A percentile compares a stretch with the other conserved stretches of the same genome.
phyloP scores from a whole-genome alignment of 306 rosid species.

The Aeschynomene evenia region DNA sequence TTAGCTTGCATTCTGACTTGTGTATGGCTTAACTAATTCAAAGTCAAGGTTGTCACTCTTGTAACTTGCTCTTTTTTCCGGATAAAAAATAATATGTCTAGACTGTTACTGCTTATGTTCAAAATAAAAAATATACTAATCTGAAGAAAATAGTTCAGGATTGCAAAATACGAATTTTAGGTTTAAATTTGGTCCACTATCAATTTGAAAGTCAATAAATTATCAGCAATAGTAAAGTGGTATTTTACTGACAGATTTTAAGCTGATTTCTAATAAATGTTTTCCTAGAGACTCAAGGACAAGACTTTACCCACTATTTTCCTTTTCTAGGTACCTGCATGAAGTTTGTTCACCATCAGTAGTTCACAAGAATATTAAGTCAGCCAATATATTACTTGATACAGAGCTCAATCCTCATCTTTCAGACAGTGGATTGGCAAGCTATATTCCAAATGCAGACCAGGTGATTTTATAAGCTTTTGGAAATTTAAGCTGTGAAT shows the following conservation, averaged over 20 bases:
- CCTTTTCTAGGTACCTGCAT: slow-evolving; percentile 80
- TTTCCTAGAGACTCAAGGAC: slow-evolving; percentile 3
- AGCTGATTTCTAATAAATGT: neutral
- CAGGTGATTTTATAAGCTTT: slow-evolving; percentile 49
- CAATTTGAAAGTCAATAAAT: neutral
- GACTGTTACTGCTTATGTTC: slow-evolving; percentile 2
- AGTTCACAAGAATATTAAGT: slow-evolving; percentile 86
- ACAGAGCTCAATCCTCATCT: slow-evolving; percentile 95
- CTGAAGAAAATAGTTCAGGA: slow-evolving; percentile 3
- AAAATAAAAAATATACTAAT: slow-evolving; percentile 1
- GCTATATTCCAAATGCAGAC: slow-evolving; percentile 67
- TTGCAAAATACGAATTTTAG: neutral
- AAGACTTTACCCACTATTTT: slow-evolving; percentile 14
- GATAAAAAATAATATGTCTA: neutral
- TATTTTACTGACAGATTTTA: neutral
- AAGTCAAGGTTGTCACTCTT: neutral
- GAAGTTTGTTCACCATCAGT: slow-evolving; percentile 93
- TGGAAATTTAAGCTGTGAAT: neutral
- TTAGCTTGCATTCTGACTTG: neutral
- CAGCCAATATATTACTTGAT: slow-evolving; percentile 83
- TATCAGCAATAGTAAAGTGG: neutral
- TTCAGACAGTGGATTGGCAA: slow-evolving; percentile 87
- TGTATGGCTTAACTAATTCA: neutral
- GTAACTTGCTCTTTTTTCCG: neutral
- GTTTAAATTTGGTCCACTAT: neutral